These are phyloP conservation scores for Candida anglica DNA, from an alignment of 805 yeast species.

Conservation along the genomic window DNA sequence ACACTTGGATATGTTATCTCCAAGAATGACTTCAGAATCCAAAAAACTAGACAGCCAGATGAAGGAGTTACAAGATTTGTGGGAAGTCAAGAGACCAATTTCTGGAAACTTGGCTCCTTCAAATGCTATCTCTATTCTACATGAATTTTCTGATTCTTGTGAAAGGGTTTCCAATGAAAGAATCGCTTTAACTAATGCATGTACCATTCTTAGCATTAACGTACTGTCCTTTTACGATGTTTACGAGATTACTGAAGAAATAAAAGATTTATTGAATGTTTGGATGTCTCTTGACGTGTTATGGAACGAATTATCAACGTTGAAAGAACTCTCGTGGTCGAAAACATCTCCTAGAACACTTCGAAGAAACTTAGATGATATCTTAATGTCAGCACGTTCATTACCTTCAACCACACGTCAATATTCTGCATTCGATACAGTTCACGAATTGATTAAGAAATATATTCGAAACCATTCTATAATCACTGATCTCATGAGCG, in stretches of 20 bases:
- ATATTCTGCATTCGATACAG: conserved; percentile 62
- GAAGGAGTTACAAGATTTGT: conserved; percentile 28
- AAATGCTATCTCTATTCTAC: conserved; percentile 39
- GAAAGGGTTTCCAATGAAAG: conserved; percentile 2
- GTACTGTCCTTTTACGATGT: conserved; percentile 24
- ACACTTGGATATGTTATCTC: conserved; percentile 38
- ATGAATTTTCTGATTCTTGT: conserved; percentile 17
- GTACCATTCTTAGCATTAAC: conserved; percentile 29
- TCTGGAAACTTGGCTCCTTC: conserved; percentile 39
- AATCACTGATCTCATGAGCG: conserved; percentile 48
- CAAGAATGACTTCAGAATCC: conserved; percentile 40
- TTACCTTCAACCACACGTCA: conserved; percentile 60
- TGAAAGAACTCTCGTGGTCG: conserved; percentile 47
- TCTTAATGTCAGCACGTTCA: conserved; percentile 41
- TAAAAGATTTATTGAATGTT: conserved; percentile 52
- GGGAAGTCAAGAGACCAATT: conserved; percentile 49
- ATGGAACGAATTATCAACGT: conserved; percentile 41
- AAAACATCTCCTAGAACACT: conserved; percentile 42
- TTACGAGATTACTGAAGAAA: conserved; percentile 39
- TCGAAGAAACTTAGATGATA: conserved; percentile 46
- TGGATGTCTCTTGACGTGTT: conserved; percentile 60
- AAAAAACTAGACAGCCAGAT: conserved; percentile 29
- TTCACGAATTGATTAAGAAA: conserved; percentile 44
- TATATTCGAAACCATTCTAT: conserved; percentile 34
- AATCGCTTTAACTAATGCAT: conserved; percentile 10